Percentiles rank a stretch among this genome's conserved stretches.
Evolutionary conservation across 176 grass and related monocot genomes (phyloP).

Genomic region (Zea luxurians): DNA sequence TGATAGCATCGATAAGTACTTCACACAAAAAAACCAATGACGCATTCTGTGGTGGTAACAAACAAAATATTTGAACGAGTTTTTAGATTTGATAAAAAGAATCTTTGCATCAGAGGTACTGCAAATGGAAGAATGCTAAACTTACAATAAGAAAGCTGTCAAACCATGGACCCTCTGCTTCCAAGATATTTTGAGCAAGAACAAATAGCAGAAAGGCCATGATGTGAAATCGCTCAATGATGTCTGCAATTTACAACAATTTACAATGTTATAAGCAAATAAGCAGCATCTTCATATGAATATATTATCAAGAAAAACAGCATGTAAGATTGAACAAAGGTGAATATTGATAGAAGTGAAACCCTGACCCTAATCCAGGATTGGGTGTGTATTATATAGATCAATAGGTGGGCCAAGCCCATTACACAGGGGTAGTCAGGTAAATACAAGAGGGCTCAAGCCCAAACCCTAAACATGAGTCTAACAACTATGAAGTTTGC

Average conservation of each 20-base stretch:
- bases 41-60: constrained; percentile 66
- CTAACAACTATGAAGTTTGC: neutral
- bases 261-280: constrained; percentile 32
- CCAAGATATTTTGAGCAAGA: constrained; percentile 96
- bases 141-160: constrained; percentile 83
- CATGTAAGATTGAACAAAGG: neutral
- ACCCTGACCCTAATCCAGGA: no score
- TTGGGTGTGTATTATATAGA: no score
- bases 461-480: no score
- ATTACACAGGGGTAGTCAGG: no score
- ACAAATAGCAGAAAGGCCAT: constrained; percentile 90
- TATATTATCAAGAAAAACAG: neutral
- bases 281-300: constrained; percentile 5
- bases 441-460: no score
- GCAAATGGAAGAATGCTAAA: neutral
- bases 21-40: constrained; percentile 85
- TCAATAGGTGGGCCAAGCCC: no score
- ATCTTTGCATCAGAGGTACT: neutral
- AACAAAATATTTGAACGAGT: constrained; percentile 21
- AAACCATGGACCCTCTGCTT: constrained; percentile 95
- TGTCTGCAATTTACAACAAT: constrained; percentile 61
- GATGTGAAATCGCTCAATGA: constrained; percentile 95
- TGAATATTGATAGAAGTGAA: neutral
- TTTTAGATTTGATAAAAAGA: neutral
- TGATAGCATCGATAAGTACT: constrained; percentile 91